Conservation (phyloP, 257 asterid species). For the Nicotiana tomentosiformis region DNA sequence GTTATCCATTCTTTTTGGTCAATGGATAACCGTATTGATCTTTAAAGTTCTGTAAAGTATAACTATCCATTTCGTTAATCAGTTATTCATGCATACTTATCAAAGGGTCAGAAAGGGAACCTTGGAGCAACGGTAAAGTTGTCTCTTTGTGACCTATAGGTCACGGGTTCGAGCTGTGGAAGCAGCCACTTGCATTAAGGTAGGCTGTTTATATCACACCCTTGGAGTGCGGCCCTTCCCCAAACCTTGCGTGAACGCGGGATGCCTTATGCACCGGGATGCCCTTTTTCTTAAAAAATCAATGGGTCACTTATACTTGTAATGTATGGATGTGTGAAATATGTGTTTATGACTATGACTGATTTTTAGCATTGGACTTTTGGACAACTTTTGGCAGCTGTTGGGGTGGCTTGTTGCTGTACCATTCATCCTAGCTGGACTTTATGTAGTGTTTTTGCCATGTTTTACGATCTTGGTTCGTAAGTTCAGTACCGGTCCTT, state of each 20-base stretch:
- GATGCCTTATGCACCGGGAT: too few relatives aligned
- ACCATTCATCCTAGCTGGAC: slow-evolving; percentile 62
- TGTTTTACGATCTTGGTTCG: slow-evolving; percentile 60
- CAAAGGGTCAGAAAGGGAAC: not conserved
- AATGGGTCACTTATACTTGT: not conserved
- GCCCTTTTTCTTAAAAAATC: rapidly evolving
- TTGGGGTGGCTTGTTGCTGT: slow-evolving; percentile 89
- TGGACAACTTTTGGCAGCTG: slow-evolving; percentile 38
- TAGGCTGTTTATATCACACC: too few relatives aligned
- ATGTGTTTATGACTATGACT: not conserved
- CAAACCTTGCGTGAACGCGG: too few relatives aligned
- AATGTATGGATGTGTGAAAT: not conserved
- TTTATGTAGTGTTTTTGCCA: slow-evolving; percentile 57
- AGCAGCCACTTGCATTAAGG: too few relatives aligned
- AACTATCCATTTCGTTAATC: not conserved
- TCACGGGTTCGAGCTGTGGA: too few relatives aligned
- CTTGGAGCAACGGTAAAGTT: too few relatives aligned
- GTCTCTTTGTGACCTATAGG: too few relatives aligned
- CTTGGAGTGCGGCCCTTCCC: too few relatives aligned
- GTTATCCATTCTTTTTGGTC: not conserved
- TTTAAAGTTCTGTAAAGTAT: not conserved
- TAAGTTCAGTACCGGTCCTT: slow-evolving; percentile 45
- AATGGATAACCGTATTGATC: not conserved
- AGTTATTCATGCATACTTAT: not conserved
- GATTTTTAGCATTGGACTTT: not conserved